phyloP scores from a whole-genome alignment of 1,284 basidiomycete species.

The Cystobasidium pallidum region DNA sequence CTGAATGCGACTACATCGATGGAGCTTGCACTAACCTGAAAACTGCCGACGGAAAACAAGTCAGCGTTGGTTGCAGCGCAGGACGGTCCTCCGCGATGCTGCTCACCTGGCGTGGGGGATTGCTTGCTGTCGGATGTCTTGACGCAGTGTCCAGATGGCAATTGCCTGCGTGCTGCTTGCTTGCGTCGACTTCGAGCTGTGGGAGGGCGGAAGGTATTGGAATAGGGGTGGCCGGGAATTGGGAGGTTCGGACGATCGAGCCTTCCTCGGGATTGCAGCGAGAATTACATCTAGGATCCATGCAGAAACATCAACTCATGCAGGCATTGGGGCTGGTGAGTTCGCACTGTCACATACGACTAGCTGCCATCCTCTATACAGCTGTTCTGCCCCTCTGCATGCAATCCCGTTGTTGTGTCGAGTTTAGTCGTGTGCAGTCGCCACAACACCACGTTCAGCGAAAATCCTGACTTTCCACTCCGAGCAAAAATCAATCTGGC shows the following conservation, averaged over 20 bases:
- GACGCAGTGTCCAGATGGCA: background rate
- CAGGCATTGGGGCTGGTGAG: too few species aligned
- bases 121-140: constrained; percentile 2
- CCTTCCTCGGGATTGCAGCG: background rate
- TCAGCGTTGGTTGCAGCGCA: background rate
- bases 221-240: constrained; percentile 3
- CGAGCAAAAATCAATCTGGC: too few species aligned
- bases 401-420: too few species aligned
- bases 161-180: background rate
- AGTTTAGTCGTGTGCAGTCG: too few species aligned
- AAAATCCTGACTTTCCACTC: background rate
- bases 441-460: background rate
- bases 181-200: background rate
- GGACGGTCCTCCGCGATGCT: background rate
- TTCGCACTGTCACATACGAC: too few species aligned
- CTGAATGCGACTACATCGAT: too few species aligned
- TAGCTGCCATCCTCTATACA: too few species aligned
- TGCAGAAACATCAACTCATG: too few species aligned
- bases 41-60: background rate
- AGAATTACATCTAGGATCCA: background rate
- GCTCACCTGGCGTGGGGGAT: constrained; percentile 14
- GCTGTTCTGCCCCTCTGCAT: too few species aligned
- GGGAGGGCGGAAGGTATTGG: constrained; percentile 2
- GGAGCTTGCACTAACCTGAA: constrained; percentile 20
- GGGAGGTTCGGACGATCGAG: constrained; percentile 8